These are phyloP conservation scores for Galeopsis tetrahit DNA, from an alignment of 257 asterid species.

Conservation along the genomic window DNA sequence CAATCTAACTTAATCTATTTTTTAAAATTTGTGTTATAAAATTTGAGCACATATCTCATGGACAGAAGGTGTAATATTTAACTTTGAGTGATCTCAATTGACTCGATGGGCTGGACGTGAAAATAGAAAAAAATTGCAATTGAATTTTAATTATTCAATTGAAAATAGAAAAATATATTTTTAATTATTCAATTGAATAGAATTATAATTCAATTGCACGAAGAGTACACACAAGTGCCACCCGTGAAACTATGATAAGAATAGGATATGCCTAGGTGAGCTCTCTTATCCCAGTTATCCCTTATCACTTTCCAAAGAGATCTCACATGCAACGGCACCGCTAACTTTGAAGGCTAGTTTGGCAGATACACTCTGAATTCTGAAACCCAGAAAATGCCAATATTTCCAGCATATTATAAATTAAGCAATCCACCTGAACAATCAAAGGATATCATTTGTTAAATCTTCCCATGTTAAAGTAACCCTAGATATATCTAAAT, in stretches of 20 bases:
- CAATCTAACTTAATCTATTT: too few relatives aligned
- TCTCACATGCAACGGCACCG: constrained; percentile 28
- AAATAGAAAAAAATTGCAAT: too few relatives aligned
- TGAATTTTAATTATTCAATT: not conserved
- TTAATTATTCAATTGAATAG: too few relatives aligned
- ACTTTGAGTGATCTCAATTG: too few relatives aligned
- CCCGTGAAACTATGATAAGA: not conserved
- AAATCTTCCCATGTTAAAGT: not conserved
- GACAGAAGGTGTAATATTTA: too few relatives aligned
- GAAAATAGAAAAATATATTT: not conserved
- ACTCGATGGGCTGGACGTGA: not conserved
- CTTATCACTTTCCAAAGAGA: constrained; percentile 35
- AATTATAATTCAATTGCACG: too few relatives aligned
- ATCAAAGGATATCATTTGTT: constrained; percentile 10
- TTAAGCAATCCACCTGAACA: constrained; percentile 29
- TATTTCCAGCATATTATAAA: constrained; percentile 5
- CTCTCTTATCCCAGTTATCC: too few relatives aligned
- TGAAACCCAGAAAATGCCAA: constrained; percentile 18
- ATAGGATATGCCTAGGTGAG: not conserved
- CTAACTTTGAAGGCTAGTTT: constrained; percentile 11
- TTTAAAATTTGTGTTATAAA: too few relatives aligned
- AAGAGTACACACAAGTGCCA: too few relatives aligned
- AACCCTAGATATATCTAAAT: not conserved
- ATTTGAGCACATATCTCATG: too few relatives aligned
- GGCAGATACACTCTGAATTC: too few relatives aligned